Conservation (phyloP, 306 rosid species). For the Luffa acutangula region DNA sequence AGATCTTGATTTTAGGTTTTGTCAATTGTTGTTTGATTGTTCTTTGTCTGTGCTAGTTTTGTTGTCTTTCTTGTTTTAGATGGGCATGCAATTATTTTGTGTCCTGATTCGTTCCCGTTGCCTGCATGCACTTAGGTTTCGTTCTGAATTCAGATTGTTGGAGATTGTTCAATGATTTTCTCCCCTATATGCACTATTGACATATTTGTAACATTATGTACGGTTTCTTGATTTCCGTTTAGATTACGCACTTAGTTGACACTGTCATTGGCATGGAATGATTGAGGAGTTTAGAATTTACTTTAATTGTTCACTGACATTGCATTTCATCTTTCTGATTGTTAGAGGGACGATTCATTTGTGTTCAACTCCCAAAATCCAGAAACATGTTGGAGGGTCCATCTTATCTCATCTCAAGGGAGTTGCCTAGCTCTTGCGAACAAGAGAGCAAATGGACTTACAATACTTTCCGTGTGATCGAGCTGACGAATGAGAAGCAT, state of each 20-base stretch:
- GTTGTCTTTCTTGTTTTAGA: slow-evolving; percentile 1
- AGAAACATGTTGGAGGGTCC: slow-evolving; percentile 46
- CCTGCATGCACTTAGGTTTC: slow-evolving; percentile 18
- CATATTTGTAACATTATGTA: not conserved
- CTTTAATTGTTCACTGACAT: slow-evolving; percentile 11
- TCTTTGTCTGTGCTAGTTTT: not conserved
- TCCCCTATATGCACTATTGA: not conserved
- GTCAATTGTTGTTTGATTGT: not conserved
- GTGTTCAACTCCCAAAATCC: slow-evolving; percentile 10
- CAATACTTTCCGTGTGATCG: slow-evolving; percentile 20
- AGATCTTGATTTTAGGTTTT: slow-evolving; percentile 10
- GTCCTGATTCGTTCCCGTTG: slow-evolving; percentile 20
- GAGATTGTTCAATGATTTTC: not conserved
- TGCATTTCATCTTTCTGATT: slow-evolving; percentile 14
- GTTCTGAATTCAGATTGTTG: slow-evolving; percentile 1
- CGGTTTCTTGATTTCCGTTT: too few species aligned
- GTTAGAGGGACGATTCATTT: slow-evolving; percentile 8
- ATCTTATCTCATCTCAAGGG: slow-evolving; percentile 37
- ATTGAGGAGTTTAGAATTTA: not conserved
- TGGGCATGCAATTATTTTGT: not conserved
- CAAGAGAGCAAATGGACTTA: slow-evolving; percentile 50
- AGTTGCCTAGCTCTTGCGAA: slow-evolving; percentile 38
- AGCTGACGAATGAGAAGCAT: slow-evolving; percentile 33
- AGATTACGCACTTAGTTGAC: not conserved
- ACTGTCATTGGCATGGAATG: not conserved